Conservation (phyloP, 2,329 filamentous ascomycete genomes). For the Verticillium zaregamsianum region DNA sequence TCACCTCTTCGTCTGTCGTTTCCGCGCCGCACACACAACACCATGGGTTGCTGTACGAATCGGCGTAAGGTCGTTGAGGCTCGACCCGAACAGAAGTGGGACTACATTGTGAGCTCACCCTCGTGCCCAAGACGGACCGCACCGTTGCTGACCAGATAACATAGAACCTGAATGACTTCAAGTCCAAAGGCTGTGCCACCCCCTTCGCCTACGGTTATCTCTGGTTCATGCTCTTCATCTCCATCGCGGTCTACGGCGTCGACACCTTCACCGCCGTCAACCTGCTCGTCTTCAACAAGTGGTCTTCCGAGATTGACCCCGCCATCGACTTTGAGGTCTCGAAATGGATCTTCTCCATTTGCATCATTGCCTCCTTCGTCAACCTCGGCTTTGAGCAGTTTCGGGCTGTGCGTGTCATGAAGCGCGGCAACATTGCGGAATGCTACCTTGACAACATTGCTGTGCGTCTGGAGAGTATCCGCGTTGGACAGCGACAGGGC, state of each 20-base stretch:
- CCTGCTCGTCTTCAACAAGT: conserved; percentile 80
- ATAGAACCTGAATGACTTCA: conserved; percentile 68
- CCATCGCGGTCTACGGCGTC: conserved; percentile 79
- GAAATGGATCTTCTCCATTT: conserved; percentile 92
- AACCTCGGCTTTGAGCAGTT: conserved; percentile 79
- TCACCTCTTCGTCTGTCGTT: neutral
- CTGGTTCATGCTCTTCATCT: conserved; percentile 70
- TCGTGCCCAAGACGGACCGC: neutral
- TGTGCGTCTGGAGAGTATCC: conserved; percentile 76
- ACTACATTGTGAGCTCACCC: conserved; percentile 68
- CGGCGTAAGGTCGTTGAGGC: conserved; percentile 60
- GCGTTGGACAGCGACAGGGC: conserved; percentile 69
- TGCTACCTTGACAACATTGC: conserved; percentile 88
- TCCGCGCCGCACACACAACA: neutral
- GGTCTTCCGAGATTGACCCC: conserved; percentile 80
- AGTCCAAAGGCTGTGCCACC: conserved; percentile 71
- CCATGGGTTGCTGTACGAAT: conserved; percentile 64
- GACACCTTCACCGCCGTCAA: conserved; percentile 94
- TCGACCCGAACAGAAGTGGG: conserved; percentile 86
- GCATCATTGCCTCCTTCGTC: conserved; percentile 85
- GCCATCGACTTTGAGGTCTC: conserved; percentile 72
- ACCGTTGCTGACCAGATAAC: neutral
- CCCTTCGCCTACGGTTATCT: conserved; percentile 81
- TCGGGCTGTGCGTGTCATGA: conserved; percentile 75
- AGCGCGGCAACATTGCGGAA: conserved; percentile 79